Base-by-base conservation (phyloP, 768 basidiomycete genomes). In the Steccherinum ochraceum region DNA sequence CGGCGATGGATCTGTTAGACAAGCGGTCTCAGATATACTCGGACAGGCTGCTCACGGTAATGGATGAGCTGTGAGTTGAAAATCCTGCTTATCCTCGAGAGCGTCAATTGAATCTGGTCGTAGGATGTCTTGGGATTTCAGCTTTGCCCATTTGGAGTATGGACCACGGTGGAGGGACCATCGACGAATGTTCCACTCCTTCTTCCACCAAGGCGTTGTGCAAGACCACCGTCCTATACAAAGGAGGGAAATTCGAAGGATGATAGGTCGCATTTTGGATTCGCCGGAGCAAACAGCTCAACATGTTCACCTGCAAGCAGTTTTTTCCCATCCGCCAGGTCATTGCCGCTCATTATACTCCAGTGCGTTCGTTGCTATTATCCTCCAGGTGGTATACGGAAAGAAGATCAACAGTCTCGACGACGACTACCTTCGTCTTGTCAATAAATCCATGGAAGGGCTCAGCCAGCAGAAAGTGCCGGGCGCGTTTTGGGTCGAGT, bases 1-100 rank as follows among this genome's bases (percentile, higher is more conserved):
- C 57, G 1, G 60, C 60, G 16, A 20, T 35, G 0, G 65, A 67
- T 4, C 57, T 67, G 18, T 52, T 67, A 21, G 63, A 64, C 41
- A 66, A 57, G 39, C 56, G 62, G 2, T 58, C 58, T 21, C 46
- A 56, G 0, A 57, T 56, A 0, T 63, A 64, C 48, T 64, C 65
- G 0, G 61, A 63, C 24, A 49, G 64, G 41, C 50, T 58, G 0
- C 50, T 49, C 21, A 48, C 58, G 7, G 47, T 54, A 21, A 57
- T 64, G 46, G 40, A 46, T 45, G 30, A 55, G 48, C 49, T 57
- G 50, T 49, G 18, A 5, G 41, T 23, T 5, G 35, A n/a, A n/a
- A n/a, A n/a, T n/a, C n/a, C n/a, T n/a, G n/a, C n/a, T n/a, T n/a
- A n/a, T n/a, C n/a, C n/a, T n/a, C n/a, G n/a, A n/a, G n/a, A n/a